phyloP scores from a whole-genome alignment of 176 grass and related monocot genomes.

The Guadua angustifolia region DNA sequence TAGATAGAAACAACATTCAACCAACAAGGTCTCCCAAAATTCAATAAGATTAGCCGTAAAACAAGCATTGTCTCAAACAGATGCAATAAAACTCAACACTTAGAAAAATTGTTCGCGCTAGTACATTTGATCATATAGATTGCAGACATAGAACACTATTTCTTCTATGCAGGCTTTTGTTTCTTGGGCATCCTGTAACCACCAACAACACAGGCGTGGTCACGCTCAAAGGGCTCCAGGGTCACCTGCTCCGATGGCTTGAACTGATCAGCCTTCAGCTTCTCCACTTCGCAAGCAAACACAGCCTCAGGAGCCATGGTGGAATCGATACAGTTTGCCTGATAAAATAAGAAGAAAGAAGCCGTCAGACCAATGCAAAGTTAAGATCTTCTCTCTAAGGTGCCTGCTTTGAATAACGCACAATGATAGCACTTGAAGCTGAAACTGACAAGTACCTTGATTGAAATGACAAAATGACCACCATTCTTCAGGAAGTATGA shows the following conservation, averaged over 20 bases:
- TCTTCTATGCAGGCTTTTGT: constrained; percentile 42
- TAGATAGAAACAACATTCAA: background rate
- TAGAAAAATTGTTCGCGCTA: background rate
- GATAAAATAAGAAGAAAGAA: background rate
- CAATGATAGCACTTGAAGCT: too few relatives aligned
- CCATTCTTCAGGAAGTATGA: constrained; percentile 93
- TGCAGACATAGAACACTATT: too few relatives aligned
- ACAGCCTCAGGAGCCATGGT: constrained; percentile 73
- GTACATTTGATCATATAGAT: background rate
- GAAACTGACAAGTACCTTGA: constrained; percentile 58
- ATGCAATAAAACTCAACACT: constrained; percentile 8
- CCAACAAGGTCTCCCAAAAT: background rate
- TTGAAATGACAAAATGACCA: constrained; percentile 91
- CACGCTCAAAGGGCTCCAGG: constrained; percentile 75
- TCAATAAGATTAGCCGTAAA: background rate
- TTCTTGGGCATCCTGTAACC: constrained; percentile 87
- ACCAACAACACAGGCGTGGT: constrained; percentile 79
- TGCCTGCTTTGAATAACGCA: background rate
- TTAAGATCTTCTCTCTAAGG: rapidly evolving
- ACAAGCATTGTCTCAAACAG: background rate
- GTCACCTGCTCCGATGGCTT: constrained; percentile 85
- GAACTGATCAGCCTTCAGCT: constrained; percentile 88
- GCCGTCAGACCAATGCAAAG: background rate
- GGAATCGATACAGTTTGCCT: constrained; percentile 90
- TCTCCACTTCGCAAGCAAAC: constrained; percentile 80